phyloP scores from a whole-genome alignment of 106 monocot genomes.

The Dactylorhiza incarnata region DNA sequence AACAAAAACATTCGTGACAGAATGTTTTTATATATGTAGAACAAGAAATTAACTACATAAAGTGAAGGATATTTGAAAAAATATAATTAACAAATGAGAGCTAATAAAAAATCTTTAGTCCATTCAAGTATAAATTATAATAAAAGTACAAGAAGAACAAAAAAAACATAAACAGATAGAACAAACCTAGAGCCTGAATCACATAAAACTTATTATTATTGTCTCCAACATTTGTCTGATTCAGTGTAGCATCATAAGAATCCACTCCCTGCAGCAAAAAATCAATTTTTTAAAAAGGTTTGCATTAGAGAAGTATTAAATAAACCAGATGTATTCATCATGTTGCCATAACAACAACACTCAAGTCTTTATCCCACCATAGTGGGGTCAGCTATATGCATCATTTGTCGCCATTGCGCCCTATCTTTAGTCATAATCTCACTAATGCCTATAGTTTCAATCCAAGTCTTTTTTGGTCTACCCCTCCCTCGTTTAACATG shows the following conservation, averaged over 20 bases:
- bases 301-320: not conserved
- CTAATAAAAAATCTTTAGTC: not conserved
- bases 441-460: no score
- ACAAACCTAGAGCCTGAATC: constrained; percentile 80
- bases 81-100: not conserved
- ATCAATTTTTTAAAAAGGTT: not conserved
- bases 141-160: not conserved
- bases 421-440: no score
- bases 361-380: no score
- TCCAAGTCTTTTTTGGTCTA: no score
- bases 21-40: not conserved
- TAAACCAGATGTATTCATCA: no score
- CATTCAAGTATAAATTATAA: not conserved
- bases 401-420: no score
- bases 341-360: no score
- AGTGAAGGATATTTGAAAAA: not conserved
- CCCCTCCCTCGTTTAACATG: no score
- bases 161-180: constrained; percentile 9
- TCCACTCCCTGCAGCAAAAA: constrained; percentile 51
- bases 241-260: constrained; percentile 76
- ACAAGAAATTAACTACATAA: not conserved
- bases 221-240: constrained; percentile 86
- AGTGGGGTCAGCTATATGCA: no score
- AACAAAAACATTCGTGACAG: not conserved
- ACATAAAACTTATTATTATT: constrained; percentile 94